Evolutionary conservation across 2,329 filamentous ascomycete species (phyloP), one percentile per base, ranked within the genome.

Genomic region (Aspergillus niger): DNA sequence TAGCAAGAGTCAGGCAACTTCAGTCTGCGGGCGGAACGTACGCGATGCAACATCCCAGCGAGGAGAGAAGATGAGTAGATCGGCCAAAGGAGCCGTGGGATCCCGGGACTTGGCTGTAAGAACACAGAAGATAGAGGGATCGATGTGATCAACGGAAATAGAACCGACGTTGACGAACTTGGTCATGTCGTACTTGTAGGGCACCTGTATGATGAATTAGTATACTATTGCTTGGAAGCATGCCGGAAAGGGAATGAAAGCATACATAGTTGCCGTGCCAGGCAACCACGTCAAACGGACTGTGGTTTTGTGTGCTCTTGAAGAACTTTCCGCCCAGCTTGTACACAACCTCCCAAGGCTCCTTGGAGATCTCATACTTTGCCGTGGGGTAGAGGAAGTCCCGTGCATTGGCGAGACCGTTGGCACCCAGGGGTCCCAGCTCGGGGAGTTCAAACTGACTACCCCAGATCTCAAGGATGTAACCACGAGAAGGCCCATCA

Each of bases 251-350:
- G 8, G 8, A 17, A 17, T 28, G 20, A 20, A 20, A 15, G 64
- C 69, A 20, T 63, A 74, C 75, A 67, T 89, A 89, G 55, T 85
- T 86, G n/a, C 88, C 88, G 66, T 90, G 87, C 88, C 88, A 90
- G 2, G 86, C 88, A 0, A 90, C 86, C 1, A 90, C 88, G 65
- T 91, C 88, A 68, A 90, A 91, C 0, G 89, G 88, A 2, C 83
- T 87, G 70, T 90, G 88, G 22, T 79, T 79, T 69, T 91, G 88
- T 22, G 80, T 81, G 57, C 83, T 86, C 22, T 76, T 78, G 68
- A 88, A 89, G 39, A 89, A 82, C 44, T 82, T 80, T 1, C 87
- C 87, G 1, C 81, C 81, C 49, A 89, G 83, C 69, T 90, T 90
- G 65, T 83, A 83, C 0, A 88, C 77, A 2, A 90, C 78, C 80